phyloP scores from a whole-genome alignment of 257 asterid genomes.

The Solanum acaule region DNA sequence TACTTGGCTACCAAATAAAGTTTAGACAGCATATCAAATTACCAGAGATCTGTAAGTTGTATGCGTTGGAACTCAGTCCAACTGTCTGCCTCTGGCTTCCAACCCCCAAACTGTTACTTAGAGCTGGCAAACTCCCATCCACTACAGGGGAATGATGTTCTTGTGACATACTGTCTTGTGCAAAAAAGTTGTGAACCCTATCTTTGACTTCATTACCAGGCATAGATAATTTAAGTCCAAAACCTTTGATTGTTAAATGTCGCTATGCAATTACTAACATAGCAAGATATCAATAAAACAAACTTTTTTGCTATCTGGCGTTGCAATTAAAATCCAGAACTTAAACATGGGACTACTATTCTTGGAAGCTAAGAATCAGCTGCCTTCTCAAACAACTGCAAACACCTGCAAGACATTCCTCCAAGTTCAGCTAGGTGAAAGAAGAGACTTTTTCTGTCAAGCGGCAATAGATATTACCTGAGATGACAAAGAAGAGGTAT shows the following conservation, averaged over 20 bases:
- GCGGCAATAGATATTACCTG: not conserved
- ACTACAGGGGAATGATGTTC: constrained; percentile 47
- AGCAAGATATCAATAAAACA: not conserved
- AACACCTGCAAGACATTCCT: not conserved
- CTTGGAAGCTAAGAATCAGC: not conserved
- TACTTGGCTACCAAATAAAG: not conserved
- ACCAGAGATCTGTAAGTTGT: constrained; percentile 34
- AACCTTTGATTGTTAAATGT: constrained; percentile 1
- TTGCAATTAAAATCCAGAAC: not conserved
- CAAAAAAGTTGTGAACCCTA: constrained; percentile 88
- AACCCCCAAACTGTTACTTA: constrained; percentile 41
- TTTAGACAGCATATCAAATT: constrained; percentile 3
- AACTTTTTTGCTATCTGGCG: not conserved
- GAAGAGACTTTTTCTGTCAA: not conserved
- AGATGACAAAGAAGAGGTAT: not conserved
- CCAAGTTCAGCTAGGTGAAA: not conserved
- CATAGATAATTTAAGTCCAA: constrained; percentile 57
- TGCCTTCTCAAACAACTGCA: not conserved
- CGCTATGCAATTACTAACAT: not conserved
- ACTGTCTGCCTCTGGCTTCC: constrained; percentile 52
- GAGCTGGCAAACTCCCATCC: constrained; percentile 56
- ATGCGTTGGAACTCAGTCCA: constrained; percentile 25
- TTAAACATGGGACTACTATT: not conserved
- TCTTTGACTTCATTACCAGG: constrained; percentile 89
- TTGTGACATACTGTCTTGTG: constrained; percentile 56